These are phyloP conservation scores for Kodamaea sp. DNA, from an alignment of 1,139 yeast species.

Conservation along the genomic window DNA sequence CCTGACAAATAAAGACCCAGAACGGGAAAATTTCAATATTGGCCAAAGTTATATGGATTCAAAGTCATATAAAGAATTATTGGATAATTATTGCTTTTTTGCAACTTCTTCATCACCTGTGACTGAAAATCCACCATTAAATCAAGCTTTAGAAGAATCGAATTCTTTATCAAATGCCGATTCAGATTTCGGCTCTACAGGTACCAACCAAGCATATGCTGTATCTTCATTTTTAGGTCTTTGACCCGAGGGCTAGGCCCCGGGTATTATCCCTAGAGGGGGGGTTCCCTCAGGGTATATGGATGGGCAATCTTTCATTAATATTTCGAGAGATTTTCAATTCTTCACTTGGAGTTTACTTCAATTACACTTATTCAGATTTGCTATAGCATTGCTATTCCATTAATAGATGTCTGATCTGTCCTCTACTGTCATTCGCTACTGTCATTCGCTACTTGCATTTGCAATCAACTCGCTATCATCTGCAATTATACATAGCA, in stretches of 20 bases:
- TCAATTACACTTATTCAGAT: neutral
- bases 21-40: neutral
- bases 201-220: conserved; percentile 15
- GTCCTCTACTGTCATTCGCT: neutral
- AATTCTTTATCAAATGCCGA: neutral
- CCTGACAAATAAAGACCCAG: too few relatives aligned
- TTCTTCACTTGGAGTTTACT: too few relatives aligned
- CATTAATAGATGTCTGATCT: too few relatives aligned
- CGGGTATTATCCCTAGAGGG: too few relatives aligned
- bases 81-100: conserved; percentile 72
- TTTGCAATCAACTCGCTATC: too few relatives aligned
- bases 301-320: too few relatives aligned
- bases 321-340: too few relatives aligned
- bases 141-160: too few relatives aligned
- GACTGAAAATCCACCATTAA: too few relatives aligned
- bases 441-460: neutral
- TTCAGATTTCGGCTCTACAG: too few relatives aligned
- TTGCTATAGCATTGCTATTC: neutral
- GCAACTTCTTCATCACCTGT: conserved; percentile 11
- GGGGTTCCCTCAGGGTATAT: too few relatives aligned
- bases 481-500: neutral
- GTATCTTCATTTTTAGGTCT: conserved; percentile 28
- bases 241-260: neutral
- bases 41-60: conserved; percentile 39
- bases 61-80: conserved; percentile 60